Evolutionary conservation across 2,329 filamentous ascomycete species (phyloP), one percentile per base, ranked within the genome.

Genomic region (Penicillium verrucosum): DNA sequence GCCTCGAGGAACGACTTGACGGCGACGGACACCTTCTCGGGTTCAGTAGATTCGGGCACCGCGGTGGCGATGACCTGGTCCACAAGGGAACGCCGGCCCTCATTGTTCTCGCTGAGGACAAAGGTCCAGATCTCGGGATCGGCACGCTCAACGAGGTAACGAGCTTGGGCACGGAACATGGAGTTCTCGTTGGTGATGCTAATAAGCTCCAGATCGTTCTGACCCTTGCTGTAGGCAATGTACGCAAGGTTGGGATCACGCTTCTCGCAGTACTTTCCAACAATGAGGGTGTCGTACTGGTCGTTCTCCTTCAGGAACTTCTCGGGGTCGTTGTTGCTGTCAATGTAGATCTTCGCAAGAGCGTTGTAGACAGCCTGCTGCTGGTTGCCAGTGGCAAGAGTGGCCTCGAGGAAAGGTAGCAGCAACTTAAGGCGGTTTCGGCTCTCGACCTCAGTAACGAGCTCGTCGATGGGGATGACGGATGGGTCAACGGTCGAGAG

Each of bases 191-290:
- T 99, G 70, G 94, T 97, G 70, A 99, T 93, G 75, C 89, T 94
- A 77, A 99, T 93, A 55, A 99, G 84, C 78, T 99, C 95, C 32
- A 99, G 79, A 70, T 99, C 94, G 64, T 99, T 99, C 77, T 97
- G 90, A 21, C 94, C 94, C 81, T 99, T 99, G 68, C 87, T 85
- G 75, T 97, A 99, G 60, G 92, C 90, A 71, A 97, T 96, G 77
- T 89, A 96, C 3, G 91, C 93, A 53, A 99, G 81, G 73, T 96
- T 96, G 61, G 94, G 94, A 69, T 99, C 94, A 34, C 94, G 89
- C 84, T 97, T 97, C 81, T 97, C 93, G 73, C 93, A 99, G 81
- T 99, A 99, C 78, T 96, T 97, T 74, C 94, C 94, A 54, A 99
- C 90, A 25, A 82, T 85, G 40, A 97, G 80, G 4, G 94, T 91